These are phyloP conservation scores for Acacia melanoxylon DNA, from an alignment of 306 rosid species.

Conservation along the genomic window DNA sequence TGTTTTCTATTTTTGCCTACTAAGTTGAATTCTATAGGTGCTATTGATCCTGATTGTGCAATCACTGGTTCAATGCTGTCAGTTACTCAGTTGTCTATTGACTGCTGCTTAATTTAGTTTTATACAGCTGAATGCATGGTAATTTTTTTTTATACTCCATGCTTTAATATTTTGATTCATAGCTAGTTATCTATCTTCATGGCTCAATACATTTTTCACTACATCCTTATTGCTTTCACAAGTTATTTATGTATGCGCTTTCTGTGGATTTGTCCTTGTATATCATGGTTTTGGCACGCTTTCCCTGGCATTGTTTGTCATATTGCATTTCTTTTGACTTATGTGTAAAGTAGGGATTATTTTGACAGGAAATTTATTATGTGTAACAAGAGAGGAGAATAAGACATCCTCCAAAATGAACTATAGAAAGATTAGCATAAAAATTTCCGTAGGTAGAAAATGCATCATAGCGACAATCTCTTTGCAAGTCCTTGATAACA, in stretches of 20 bases:
- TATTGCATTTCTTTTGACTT: neutral
- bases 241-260: neutral
- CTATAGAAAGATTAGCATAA: neutral
- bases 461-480: neutral
- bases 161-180: neutral
- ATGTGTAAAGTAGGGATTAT: neutral
- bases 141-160: neutral
- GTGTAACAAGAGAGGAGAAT: neutral
- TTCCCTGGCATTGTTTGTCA: neutral
- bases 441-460: neutral
- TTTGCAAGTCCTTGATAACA: neutral
- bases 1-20: slow-evolving; percentile 11
- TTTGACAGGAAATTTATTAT: neutral
- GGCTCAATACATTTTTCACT: neutral
- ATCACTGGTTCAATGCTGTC: neutral
- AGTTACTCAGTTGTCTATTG: neutral
- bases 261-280: neutral
- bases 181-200: neutral
- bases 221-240: neutral
- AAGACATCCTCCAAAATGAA: neutral
- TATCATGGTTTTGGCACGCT: neutral
- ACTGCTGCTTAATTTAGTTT: neutral
- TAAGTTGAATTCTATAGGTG: slow-evolving; percentile 3
- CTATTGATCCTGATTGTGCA: slow-evolving; percentile 19
- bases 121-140: neutral